Evolutionary conservation across 2,329 filamentous ascomycete species (phyloP), one percentile per base, ranked within the genome.

Genomic region (Pleurostoma richardsiae): DNA sequence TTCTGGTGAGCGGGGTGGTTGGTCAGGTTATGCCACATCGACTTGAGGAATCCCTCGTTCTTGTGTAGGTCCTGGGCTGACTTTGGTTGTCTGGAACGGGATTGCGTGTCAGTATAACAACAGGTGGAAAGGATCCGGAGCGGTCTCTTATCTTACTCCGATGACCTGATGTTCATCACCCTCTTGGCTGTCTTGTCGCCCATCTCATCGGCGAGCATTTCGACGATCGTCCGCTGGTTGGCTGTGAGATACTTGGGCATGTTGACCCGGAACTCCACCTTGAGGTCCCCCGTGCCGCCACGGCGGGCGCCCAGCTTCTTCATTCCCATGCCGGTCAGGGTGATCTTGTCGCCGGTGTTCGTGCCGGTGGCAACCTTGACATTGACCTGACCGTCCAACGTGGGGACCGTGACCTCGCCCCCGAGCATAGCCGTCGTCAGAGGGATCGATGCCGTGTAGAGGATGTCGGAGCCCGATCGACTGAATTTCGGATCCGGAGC

Each of bases 171-270:
- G 60, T 95, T 92, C 90, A 99, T 97, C 47, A 95, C 82, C 41
- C 94, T 80, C 72, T 89, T 94, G 31, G 94, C 94, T 29, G 82
- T 89, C 73, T 91, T 90, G 68, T 99, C 94, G 38, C 81, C 85
- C 83, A 99, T 86, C 72, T 99, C 94, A 59, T 99, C 91, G 5
- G 94, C 94, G 54, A 99, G 80, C 82, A 97, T 92, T 72, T 99
- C 94, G 40, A 95, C 71, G 49, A 99, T 87, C 1, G 89, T 95
- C 45, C 94, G 80, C 72, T 99, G 91, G 70, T 96, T 97, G 41
- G 86, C 80, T 46, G 80, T 90, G 54, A 99, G 76, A 60, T 92
- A 96, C 70, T 96, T 97, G 41, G 94, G 94, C 89, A 97, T 96
- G 46, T 80, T 74, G 41, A 99, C 88, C 65, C 90, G 90, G 78